phyloP scores from a whole-genome alignment of 257 asterid species.

The Fraxinus cuspidata region DNA sequence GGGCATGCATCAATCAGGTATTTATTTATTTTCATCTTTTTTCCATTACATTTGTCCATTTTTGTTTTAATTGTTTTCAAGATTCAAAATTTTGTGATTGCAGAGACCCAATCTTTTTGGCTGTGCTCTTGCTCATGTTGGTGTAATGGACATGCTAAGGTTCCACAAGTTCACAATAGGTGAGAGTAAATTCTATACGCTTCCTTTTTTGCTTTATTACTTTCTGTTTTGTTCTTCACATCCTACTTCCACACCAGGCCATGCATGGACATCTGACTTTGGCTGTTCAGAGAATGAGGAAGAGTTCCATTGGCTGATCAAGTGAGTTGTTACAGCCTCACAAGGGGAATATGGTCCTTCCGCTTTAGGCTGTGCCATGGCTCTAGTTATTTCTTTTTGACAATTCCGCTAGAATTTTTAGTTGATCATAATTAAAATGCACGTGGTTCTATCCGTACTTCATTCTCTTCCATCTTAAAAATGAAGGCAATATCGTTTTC shows the following conservation, averaged over 20 bases:
- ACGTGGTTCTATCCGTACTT: background rate
- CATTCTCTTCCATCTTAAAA: background rate
- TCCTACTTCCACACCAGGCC: constrained; percentile 50
- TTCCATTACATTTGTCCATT: background rate
- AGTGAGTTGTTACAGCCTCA: constrained; percentile 50
- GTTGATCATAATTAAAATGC: background rate
- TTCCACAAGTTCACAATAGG: constrained; percentile 98
- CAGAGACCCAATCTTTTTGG: constrained; percentile 98
- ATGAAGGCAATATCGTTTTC: constrained; percentile 5
- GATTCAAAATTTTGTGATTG: constrained; percentile 25
- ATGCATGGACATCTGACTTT: constrained; percentile 97
- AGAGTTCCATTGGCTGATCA: constrained; percentile 84
- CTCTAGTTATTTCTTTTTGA: background rate
- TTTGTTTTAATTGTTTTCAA: background rate
- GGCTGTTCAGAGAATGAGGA: constrained; percentile 96
- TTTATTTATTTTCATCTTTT: constrained; percentile 9
- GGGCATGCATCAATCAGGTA: constrained; percentile 96
- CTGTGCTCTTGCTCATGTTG: constrained; percentile 98
- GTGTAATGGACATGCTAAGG: constrained; percentile 99
- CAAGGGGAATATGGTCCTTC: background rate
- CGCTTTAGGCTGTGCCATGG: constrained; percentile 8
- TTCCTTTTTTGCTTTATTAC: constrained; percentile 1
- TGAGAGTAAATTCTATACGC: constrained; percentile 27
- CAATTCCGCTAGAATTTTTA: constrained; percentile 3
- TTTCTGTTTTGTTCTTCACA: background rate